Evolutionary conservation across 2,329 filamentous ascomycete genomes (phyloP), one percentile per base, ranked within the genome.

Genomic region (Fusarium setosum): DNA sequence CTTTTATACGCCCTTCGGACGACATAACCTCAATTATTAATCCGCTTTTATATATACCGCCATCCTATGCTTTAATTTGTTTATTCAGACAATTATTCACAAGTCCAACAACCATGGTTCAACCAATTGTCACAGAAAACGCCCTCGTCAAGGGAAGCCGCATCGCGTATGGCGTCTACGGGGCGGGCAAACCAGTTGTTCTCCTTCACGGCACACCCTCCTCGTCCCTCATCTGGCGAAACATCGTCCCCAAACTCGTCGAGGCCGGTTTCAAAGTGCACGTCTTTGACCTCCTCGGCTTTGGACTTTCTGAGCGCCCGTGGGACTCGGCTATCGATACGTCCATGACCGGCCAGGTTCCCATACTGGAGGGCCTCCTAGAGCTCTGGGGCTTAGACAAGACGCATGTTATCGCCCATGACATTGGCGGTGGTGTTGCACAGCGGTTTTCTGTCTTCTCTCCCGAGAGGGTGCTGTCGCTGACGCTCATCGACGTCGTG

Each of bases 211-310:
- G 75, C 41, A 77, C 75, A 0, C 75, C 75, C 0, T 77, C 75
- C 2, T 76, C 75, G 2, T 77, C 75, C 3, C 70, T 77, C 2
- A 76, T 77, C 5, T 77, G 72, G 74, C 68, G 73, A n/a, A 70
- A 72, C n/a, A 50, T 77, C 4, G 20, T 72, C 11, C 73, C 74
- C 0, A 47, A 49, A 1, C 65, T 76, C 2, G 57, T 67, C 1
- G n/a, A 51, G 4, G 37, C 61, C 1, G 73, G 68, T 10, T 75
- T 63, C 32, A 72, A 72, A 41, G 70, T 70, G 3, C 66, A 75
- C 9, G 32, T 75, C 18, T 77, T 71, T 42, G 75, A 77, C 17
- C 70, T 75, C 4, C 72, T 77, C 3, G 75, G 75, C 13, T 77
- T 68, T 15, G 75, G 75, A 4, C 59, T 75, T 5, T 76, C 75